Evolutionary conservation across 768 basidiomycete species (phyloP), one percentile per base, ranked within the genome.

Genomic region (Postia placenta): DNA sequence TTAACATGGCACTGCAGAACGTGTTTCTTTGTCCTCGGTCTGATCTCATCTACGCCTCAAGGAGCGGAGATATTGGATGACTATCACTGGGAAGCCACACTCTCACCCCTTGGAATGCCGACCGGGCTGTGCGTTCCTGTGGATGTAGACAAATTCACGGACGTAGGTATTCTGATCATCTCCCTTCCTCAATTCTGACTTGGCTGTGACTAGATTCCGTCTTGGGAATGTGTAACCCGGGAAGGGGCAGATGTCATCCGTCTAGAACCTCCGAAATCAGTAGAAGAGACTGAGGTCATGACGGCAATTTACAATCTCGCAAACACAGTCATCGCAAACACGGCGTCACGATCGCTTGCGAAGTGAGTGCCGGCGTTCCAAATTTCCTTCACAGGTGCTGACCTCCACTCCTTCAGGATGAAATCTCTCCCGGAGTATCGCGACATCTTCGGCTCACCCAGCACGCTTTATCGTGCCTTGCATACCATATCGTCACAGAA

Each of bases 1-100:
- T 19, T 5, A 27, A 9, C 5, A n/a, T 27, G 19, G 38, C 14
- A 23, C 25, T 35, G n/a, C 56, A 97, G 95, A 14, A 98, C 96
- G 2, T 95, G 93, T 62, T 98, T 94, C 71, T 97, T 92, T 58
- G 91, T 96, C 4, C 73, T 99, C 6, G 94, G 94, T 1, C 73
- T 98, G 41, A 85, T 98, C 44, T 92, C 94, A 2, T 87, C 88
- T 0, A 97, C 95, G 0, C 77, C 81, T 2, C 85, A 92, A 69
- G 96, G 96, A 2, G 87, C 92, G 2, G 95, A 97, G 65, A 84
- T 97, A 45, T 68, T 99, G 24, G 88, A 91, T 45, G 95, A 98
- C 58, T 89, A 85, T 60, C 76, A 83, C 7, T 99, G 96, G 96
- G 87, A 94, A 54, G 85, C 94, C 11, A 92, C 92, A 14, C 68